Conservation (phyloP, 2,329 filamentous ascomycete genomes). For the Trichoderma aggressivum region DNA sequence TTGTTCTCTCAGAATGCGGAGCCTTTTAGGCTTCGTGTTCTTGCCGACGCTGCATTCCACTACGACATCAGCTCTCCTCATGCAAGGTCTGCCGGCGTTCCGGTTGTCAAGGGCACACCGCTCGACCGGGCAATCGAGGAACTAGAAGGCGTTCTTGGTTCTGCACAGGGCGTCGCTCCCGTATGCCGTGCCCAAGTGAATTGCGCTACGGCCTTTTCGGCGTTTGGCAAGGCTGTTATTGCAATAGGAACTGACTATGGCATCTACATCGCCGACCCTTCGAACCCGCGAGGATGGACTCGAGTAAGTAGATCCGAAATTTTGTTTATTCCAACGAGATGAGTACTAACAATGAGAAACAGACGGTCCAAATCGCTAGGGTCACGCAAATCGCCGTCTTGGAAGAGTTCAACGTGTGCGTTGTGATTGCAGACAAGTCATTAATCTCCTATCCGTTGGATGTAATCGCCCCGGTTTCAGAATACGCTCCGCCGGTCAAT, state of each 20-base stretch:
- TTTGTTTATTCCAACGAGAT: background rate
- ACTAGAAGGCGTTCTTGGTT: constrained; percentile 74
- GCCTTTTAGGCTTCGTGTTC: constrained; percentile 85
- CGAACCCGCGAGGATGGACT: constrained; percentile 86
- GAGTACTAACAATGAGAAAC: background rate
- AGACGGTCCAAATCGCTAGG: constrained; percentile 72
- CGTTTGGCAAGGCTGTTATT: constrained; percentile 79
- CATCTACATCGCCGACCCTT: constrained; percentile 83
- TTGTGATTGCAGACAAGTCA: constrained; percentile 87
- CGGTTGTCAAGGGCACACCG: constrained; percentile 88
- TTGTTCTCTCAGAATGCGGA: constrained; percentile 91
- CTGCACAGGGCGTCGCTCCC: constrained; percentile 65
- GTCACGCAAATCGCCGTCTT: constrained; percentile 93
- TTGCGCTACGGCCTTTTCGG: constrained; percentile 86
- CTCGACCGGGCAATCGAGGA: constrained; percentile 87
- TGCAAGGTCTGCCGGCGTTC: constrained; percentile 62
- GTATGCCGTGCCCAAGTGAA: constrained; percentile 86
- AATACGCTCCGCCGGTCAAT: constrained; percentile 57
- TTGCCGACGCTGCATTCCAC: constrained; percentile 88
- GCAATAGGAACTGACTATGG: constrained; percentile 95
- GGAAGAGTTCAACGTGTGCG: constrained; percentile 90
- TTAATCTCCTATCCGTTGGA: constrained; percentile 94
- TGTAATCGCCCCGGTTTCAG: constrained; percentile 64
- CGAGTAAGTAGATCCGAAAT: constrained; percentile 57
- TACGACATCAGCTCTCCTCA: constrained; percentile 63